A percentile compares a stretch with the other conserved stretches of the same genome.
phyloP scores from a whole-genome alignment of 352 stramenopile species.

The Phytophthora pistaciae region DNA sequence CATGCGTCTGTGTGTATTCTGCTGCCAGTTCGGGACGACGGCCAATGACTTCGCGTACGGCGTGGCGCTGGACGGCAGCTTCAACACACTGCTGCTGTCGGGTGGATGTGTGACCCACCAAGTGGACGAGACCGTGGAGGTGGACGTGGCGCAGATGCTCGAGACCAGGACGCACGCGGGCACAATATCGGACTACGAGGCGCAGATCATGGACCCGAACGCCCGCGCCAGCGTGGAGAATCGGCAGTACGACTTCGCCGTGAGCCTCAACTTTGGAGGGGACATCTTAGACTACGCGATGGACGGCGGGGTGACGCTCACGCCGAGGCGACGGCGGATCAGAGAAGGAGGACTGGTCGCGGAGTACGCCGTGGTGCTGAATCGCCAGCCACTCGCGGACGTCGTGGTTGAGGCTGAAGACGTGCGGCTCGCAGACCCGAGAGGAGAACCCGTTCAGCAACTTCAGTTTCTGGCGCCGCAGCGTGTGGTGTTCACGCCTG shows the following conservation, averaged over 20 bases:
- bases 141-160: conserved; percentile 46
- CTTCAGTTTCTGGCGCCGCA: conserved; percentile 44
- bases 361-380: conserved; percentile 76
- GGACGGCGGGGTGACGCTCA: conserved; percentile 72
- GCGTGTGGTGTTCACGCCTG: conserved; percentile 50
- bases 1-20: neutral
- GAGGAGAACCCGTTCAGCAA: conserved; percentile 45
- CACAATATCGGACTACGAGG: conserved; percentile 43
- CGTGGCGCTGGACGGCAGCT: conserved; percentile 50
- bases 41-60: conserved; percentile 73
- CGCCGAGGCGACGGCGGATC: conserved; percentile 54
- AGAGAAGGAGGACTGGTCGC: conserved; percentile 56
- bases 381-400: conserved; percentile 61
- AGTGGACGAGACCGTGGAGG: conserved; percentile 50
- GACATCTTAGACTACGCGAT: conserved; percentile 78
- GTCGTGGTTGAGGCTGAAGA: conserved; percentile 57
- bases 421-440: conserved; percentile 45
- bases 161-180: conserved; percentile 46
- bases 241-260: conserved; percentile 62
- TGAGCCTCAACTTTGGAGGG: conserved; percentile 57
- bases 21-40: conserved; percentile 65
- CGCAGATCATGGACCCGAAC: conserved; percentile 60
- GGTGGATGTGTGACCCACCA: conserved; percentile 56
- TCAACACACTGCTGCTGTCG: conserved; percentile 65
- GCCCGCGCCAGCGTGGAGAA: conserved; percentile 27